phyloP scores from a whole-genome alignment of 306 rosid species.

The Vigna radiata region DNA sequence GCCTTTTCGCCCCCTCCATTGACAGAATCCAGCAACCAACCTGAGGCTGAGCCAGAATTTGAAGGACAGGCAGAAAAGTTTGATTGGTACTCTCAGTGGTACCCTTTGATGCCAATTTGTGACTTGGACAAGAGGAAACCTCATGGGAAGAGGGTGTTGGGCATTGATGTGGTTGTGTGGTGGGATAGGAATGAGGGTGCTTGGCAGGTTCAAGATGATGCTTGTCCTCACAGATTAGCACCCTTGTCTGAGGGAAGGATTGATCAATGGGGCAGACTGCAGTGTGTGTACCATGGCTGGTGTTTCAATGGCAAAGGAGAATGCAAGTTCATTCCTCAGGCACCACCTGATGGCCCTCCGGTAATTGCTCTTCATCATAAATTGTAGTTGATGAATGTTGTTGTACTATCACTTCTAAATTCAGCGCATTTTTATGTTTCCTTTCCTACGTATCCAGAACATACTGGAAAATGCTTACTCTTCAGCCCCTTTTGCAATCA shows the following conservation, averaged over 20 bases:
- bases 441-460: neutral
- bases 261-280: constrained; percentile 93
- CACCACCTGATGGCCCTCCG: constrained; percentile 82
- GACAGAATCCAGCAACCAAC: constrained; percentile 51
- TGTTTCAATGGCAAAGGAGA: constrained; percentile 89
- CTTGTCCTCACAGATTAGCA: constrained; percentile 92
- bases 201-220: constrained; percentile 91
- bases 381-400: neutral
- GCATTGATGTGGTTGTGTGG: constrained; percentile 94
- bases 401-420: neutral
- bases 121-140: constrained; percentile 86
- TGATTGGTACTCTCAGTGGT: constrained; percentile 92
- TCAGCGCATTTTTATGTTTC: neutral
- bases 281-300: constrained; percentile 98
- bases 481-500: neutral
- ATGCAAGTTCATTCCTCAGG: constrained; percentile 92
- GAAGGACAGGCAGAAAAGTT: constrained; percentile 52
- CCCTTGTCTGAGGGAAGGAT: constrained; percentile 95
- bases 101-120: constrained; percentile 85
- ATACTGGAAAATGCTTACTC: neutral
- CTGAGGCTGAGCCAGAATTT: constrained; percentile 46
- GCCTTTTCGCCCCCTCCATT: constrained; percentile 62
- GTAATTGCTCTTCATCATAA: constrained; percentile 46
- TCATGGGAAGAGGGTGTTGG: constrained; percentile 78
- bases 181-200: constrained; percentile 85